A percentile compares a stretch with the other conserved stretches of the same genome.
phyloP scores from a whole-genome alignment of 805 yeast species.

The Kurtzmaniella cleridarum region DNA sequence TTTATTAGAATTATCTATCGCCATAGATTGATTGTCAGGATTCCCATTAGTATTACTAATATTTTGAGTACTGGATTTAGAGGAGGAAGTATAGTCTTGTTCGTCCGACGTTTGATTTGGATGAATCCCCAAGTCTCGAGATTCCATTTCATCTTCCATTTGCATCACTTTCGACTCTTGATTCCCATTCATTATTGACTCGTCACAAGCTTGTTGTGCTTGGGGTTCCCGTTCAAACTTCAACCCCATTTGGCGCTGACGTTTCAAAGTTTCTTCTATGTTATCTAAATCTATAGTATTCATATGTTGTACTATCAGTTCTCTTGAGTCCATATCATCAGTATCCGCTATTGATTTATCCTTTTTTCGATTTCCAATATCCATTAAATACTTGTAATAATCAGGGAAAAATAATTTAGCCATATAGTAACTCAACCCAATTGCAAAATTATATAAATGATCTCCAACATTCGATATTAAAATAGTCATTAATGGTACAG shows the following conservation, averaged over 20 bases:
- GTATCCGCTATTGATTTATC: not conserved
- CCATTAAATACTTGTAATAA: conserved; percentile 1
- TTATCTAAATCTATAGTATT: not conserved
- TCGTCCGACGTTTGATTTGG: too few species aligned
- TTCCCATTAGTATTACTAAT: too few species aligned
- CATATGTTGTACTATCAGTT: not conserved
- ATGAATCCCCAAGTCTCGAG: too few species aligned
- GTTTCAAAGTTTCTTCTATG: not conserved
- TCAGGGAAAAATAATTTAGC: conserved; percentile 6
- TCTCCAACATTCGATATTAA: conserved; percentile 72
- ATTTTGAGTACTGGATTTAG: too few species aligned
- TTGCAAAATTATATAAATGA: conserved; percentile 34
- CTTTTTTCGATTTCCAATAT: not conserved
- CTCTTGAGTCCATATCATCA: conserved; percentile 2
- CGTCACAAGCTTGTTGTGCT: conserved; percentile 2
- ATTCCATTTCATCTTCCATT: too few species aligned
- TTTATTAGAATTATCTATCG: too few species aligned
- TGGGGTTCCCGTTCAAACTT: not conserved
- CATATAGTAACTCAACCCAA: conserved; percentile 8
- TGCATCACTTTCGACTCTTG: too few species aligned
- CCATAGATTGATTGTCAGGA: too few species aligned
- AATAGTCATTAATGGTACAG: conserved; percentile 85
- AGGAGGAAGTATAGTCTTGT: too few species aligned
- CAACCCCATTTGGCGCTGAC: not conserved
- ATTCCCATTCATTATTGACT: conserved; percentile 1